phyloP scores from a whole-genome alignment of 208 protist genomes.

The Leishmania tropica region DNA sequence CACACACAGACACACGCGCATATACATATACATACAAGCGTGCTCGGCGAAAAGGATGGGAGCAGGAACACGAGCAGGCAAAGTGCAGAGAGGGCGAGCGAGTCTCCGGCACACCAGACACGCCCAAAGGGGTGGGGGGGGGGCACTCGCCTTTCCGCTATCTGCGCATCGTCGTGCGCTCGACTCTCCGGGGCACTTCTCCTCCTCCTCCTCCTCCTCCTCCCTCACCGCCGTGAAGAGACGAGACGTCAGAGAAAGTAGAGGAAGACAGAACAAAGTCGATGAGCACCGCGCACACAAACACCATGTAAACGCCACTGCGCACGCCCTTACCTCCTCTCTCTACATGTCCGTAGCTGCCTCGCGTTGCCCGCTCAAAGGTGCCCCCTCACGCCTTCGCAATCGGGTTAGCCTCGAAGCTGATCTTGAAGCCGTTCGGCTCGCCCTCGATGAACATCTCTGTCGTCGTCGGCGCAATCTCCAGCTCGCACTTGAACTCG shows the following conservation, averaged over 20 bases:
- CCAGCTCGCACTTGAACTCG: conserved; percentile 68
- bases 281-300: neutral
- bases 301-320: neutral
- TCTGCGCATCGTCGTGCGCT: neutral
- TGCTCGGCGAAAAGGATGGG: no score
- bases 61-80: neutral
- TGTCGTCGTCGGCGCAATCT: conserved; percentile 52
- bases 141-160: neutral
- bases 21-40: neutral
- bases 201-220: neutral
- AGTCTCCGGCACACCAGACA: neutral
- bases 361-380: neutral
- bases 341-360: neutral
- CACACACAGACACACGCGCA: neutral
- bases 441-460: conserved; percentile 83
- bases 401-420: conserved; percentile 72
- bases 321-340: neutral
- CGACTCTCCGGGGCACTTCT: neutral
- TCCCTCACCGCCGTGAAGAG: neutral
- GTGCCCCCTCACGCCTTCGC: conserved; percentile 24
- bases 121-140: neutral
- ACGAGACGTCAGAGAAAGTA: neutral
- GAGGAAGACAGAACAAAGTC: neutral
- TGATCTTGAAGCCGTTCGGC: conserved; percentile 84
- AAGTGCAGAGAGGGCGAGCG: neutral